Percentiles rank a stretch among this genome's conserved stretches.
These are phyloP conservation scores for Saccharomycopsis capsularis DNA, from an alignment of 805 yeast species.

Conservation along the genomic window DNA sequence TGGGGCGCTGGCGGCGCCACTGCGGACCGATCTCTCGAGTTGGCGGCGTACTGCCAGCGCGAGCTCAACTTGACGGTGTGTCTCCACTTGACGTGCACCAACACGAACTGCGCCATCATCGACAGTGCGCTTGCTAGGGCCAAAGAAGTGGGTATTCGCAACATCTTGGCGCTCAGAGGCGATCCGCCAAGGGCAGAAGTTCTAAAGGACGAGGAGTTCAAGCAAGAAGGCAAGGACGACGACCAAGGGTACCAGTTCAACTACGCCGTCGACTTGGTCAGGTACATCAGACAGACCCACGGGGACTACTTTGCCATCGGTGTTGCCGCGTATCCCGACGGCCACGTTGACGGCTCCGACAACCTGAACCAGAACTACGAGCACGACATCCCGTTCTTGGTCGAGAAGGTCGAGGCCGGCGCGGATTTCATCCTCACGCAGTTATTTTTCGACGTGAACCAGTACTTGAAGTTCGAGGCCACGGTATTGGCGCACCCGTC, in stretches of 20 bases:
- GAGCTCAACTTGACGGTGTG: slow-evolving; percentile 84
- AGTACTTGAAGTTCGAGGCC: slow-evolving; percentile 60
- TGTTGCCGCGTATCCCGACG: slow-evolving; percentile 97
- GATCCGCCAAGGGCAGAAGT: slow-evolving; percentile 78
- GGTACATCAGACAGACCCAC: slow-evolving; percentile 60
- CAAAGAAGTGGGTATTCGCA: slow-evolving; percentile 69
- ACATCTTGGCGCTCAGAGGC: slow-evolving; percentile 89
- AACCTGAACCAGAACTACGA: slow-evolving; percentile 47
- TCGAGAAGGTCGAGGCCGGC: slow-evolving; percentile 86
- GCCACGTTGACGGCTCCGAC: slow-evolving; percentile 86
- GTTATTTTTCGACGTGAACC: slow-evolving; percentile 79
- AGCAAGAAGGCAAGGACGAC: slow-evolving; percentile 19
- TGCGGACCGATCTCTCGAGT: slow-evolving; percentile 73
- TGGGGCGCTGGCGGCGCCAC: slow-evolving; percentile 99
- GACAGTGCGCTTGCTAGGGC: slow-evolving; percentile 75
- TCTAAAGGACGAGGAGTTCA: slow-evolving; percentile 37
- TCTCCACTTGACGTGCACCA: slow-evolving; percentile 93
- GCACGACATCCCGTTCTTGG: slow-evolving; percentile 70
- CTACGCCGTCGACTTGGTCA: slow-evolving; percentile 81
- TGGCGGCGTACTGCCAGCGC: slow-evolving; percentile 70
- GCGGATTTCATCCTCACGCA: slow-evolving; percentile 93
- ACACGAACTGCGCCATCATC: slow-evolving; percentile 68
- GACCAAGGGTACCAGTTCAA: slow-evolving; percentile 41
- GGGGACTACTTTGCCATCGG: slow-evolving; percentile 88
- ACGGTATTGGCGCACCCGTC: slow-evolving; percentile 32